phyloP scores from a whole-genome alignment of 371 early-diverging fungal species.

The Blakeslea trispora region DNA sequence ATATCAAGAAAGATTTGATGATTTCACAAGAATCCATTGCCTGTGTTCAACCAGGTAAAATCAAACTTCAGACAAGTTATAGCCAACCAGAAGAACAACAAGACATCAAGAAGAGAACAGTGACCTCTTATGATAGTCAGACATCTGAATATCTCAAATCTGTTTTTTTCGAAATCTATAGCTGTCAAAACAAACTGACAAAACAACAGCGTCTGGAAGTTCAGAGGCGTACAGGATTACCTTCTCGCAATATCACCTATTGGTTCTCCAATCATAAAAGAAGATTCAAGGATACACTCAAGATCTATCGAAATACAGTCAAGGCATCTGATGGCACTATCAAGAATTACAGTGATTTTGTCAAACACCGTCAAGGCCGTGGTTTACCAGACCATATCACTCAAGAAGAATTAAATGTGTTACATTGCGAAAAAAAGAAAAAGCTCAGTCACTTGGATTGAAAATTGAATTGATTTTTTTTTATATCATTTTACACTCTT shows the following conservation, averaged over 20 bases:
- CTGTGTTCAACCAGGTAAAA: conserved; percentile 5
- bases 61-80: neutral
- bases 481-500: neutral
- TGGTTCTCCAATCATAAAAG: conserved; percentile 53
- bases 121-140: conserved; percentile 20
- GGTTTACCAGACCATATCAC: conserved; percentile 10
- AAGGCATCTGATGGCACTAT: conserved; percentile 7
- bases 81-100: neutral
- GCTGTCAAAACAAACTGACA: conserved; percentile 27
- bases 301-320: conserved; percentile 13
- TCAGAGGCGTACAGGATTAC: conserved; percentile 32
- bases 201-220: conserved; percentile 30
- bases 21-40: neutral
- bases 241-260: conserved; percentile 47
- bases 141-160: conserved; percentile 23
- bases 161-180: conserved; percentile 23
- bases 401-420: neutral
- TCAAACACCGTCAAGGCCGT: conserved; percentile 20
- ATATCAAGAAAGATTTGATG: conserved; percentile 6
- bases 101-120: conserved; percentile 10
- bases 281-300: conserved; percentile 22
- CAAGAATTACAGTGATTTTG: conserved; percentile 29
- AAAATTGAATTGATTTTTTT: neutral
- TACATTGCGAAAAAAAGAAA: neutral
- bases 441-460: neutral